Evolutionary conservation across 2,329 filamentous ascomycete species (phyloP), one percentile per base, ranked within the genome.

Genomic region (Hansfordia pulvinata): DNA sequence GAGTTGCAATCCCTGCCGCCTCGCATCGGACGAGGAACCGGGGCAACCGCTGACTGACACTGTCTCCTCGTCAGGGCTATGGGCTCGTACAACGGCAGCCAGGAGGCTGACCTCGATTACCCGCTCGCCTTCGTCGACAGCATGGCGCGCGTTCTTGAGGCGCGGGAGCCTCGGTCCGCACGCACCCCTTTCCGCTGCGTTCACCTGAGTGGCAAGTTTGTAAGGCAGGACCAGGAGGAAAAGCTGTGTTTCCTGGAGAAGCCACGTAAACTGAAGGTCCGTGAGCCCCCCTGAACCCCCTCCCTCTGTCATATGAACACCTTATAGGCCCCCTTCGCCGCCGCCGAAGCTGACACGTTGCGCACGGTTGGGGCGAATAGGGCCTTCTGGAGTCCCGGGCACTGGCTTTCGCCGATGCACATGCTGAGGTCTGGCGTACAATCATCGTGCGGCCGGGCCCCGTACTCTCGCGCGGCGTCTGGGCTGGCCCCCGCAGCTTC

Each of bases 121-220:
- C 41, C 42, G 10, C 25, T 43, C 2, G 32, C 36, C 7, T 44
- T 44, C 32, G 9, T 37, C 19, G 29, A 35, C 20, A 28, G 28
- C 19, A 42, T 43, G 32, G 28, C 12, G 15, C 35, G 30, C 14
- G 32, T 37, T 6, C 11, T 40, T n/a, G n/a, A n/a, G n/a, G n/a
- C n/a, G n/a, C n/a, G n/a, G 20, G 28, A 35, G 26, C 27, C 34
- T 2, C 26, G 23, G 14, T 26, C 28, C 4, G 7, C 19, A 2
- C 25, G 36, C 16, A 20, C 31, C 1, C 36, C 8, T 2, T 52
- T 53, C 15, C 37, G 39, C 20, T 49, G 40, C 18, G 35, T 53
- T 3, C 47, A 47, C 19, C 31, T 53, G 5, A 51, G 49, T 20
- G 50, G 50, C 2, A 46, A 40, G 10, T 50, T 47, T 17, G 48